Conservation (phyloP, 116 monocot genomes). For the Posidonia oceanica region DNA sequence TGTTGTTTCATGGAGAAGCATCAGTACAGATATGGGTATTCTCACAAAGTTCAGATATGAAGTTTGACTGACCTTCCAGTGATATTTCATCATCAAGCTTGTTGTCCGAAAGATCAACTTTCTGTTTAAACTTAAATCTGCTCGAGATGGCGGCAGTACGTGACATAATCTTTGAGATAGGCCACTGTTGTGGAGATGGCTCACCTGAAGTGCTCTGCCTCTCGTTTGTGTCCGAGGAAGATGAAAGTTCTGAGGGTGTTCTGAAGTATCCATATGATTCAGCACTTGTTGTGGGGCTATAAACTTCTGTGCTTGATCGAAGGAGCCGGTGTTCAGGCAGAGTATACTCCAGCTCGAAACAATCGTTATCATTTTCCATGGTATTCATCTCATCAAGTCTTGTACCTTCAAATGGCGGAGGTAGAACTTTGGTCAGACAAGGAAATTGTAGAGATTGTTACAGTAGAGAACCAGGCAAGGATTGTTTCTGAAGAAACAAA, state of each 20-base stretch:
- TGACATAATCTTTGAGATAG: conserved; percentile 15
- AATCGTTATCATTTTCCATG: background rate
- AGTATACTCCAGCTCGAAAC: background rate
- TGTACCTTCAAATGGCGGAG: background rate
- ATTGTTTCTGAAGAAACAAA: background rate
- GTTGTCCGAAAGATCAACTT: conserved; percentile 8
- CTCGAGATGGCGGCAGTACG: conserved; percentile 18
- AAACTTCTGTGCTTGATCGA: conserved; percentile 19
- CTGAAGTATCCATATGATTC: conserved; percentile 47
- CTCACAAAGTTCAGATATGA: background rate
- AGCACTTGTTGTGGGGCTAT: conserved; percentile 25
- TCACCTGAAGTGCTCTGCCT: conserved; percentile 30
- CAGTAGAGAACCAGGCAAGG: background rate
- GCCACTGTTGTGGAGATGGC: conserved; percentile 18
- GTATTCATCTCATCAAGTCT: conserved; percentile 3
- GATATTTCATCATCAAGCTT: conserved; percentile 22
- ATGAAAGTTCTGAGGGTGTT: conserved; percentile 56
- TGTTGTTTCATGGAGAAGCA: background rate
- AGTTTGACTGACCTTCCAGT: conserved; percentile 13
- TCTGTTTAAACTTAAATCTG: conserved; percentile 40
- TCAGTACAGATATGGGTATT: background rate
- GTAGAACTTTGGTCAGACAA: background rate
- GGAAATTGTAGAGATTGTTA: background rate
- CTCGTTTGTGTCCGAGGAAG: conserved; percentile 35
- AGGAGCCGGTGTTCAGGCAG: conserved; percentile 1